Evolutionary conservation across 2,329 filamentous ascomycete genomes (phyloP), one percentile per base, ranked within the genome.

Genomic region (Aspergillaceae sp.): DNA sequence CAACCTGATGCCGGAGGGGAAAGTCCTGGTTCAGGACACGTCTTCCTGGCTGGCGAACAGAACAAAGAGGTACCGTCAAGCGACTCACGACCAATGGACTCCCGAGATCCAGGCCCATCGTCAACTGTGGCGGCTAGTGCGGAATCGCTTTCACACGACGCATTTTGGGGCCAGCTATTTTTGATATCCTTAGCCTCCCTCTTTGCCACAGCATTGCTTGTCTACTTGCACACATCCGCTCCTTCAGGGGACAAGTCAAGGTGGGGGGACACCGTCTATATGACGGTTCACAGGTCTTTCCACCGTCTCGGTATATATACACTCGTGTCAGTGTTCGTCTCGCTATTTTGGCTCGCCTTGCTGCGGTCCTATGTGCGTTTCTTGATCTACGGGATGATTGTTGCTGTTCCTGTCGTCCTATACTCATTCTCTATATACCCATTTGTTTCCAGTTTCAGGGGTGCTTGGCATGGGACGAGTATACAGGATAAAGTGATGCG

Each of bases 181-280:
- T 71, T 94, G 41, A 92, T 97, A 57, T 82, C 82, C 32, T 71
- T 94, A 44, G 89, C 87, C 40, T 85, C 84, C 35, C 78, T 97
- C 60, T 79, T 97, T 58, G 86, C 91, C 8, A 91, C 89, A 0
- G 94, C 89, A 58, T 82, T 95, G 52, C 76, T 98, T 9, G 85
- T 95, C 27, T 94, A 86, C 74, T 76, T 98, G 36, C 88, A 97
- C 62, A 97, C 91, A 2, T 81, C 86, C 11, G 73, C 83, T 1
- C 84, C 86, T 4, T 72, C 72, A 44, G 75, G 75, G 45, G 86
- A 86, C 60, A 77, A 78, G 49, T 84, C 84, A 1, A 64, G 56
- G 48, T 78, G 94, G 47, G 91, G 90, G 9, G 92, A 98, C 65
- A 96, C 91, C 1, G 88, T 98, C 48, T 98, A 98, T 66, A 88